Percentiles rank a stretch among this genome's conserved stretches.
Conservation (phyloP, 768 basidiomycete genomes). For the Boletus bicolor region DNA sequence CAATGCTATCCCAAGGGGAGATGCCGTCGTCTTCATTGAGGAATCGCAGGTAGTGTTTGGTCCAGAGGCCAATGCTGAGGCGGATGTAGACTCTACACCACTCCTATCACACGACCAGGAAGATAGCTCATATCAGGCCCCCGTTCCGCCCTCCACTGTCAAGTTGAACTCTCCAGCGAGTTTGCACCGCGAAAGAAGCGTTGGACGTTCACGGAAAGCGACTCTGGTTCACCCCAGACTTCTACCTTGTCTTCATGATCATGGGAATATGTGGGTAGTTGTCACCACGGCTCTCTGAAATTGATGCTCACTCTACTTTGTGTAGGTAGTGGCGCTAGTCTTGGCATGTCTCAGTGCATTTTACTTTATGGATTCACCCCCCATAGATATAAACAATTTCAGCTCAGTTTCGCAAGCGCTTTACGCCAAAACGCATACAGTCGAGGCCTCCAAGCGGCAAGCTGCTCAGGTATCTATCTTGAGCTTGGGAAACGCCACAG, state of each 20-base stretch:
- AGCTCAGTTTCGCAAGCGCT: too few relatives aligned
- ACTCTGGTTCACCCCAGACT: constrained; percentile 53
- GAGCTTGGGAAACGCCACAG: too few relatives aligned
- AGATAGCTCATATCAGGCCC: constrained; percentile 21
- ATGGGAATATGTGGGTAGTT: constrained; percentile 29
- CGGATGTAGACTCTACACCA: constrained; percentile 20
- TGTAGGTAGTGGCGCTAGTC: too few relatives aligned
- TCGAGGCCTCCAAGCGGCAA: too few relatives aligned
- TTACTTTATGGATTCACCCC: too few relatives aligned
- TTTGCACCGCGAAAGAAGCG: not conserved
- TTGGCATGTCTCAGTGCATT: too few relatives aligned
- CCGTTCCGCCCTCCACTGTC: constrained; percentile 6
- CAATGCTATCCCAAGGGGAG: constrained; percentile 16
- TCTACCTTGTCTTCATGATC: constrained; percentile 59
- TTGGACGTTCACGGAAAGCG: constrained; percentile 52
- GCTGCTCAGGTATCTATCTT: too few relatives aligned
- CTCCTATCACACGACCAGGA: constrained; percentile 21
- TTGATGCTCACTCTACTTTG: too few relatives aligned
- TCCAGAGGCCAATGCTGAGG: constrained; percentile 11
- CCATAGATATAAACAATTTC: too few relatives aligned
- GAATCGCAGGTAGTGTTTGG: constrained; percentile 16
- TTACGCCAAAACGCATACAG: too few relatives aligned
- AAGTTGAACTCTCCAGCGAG: constrained; percentile 23
- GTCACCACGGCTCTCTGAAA: too few relatives aligned
- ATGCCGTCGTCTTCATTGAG: constrained; percentile 23